A percentile compares a stretch with the other conserved stretches of the same genome.
Conservation (phyloP, 2,329 filamentous ascomycete genomes). For the Trichoderma semiorbis region DNA sequence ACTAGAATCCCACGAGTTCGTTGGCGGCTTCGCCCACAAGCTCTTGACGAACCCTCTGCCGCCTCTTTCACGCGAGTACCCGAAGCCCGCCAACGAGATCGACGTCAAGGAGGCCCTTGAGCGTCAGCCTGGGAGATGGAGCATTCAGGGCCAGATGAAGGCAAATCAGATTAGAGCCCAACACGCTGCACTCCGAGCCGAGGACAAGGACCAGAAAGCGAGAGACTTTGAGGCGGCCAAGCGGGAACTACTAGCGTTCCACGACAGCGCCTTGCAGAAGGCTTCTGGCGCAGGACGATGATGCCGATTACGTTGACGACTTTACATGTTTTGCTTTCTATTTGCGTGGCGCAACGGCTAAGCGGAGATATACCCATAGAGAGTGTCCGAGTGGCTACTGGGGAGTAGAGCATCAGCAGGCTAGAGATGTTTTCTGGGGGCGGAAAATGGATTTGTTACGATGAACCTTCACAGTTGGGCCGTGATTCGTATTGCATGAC, state of each 20-base stretch:
- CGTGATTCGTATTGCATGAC: not conserved
- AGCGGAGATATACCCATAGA: conserved; percentile 4
- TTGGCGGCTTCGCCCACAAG: not conserved
- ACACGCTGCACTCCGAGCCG: conserved; percentile 22
- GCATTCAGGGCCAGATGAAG: conserved; percentile 36
- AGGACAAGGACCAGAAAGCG: conserved; percentile 35
- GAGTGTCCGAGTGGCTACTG: conserved; percentile 2
- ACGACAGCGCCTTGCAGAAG: conserved; percentile 25
- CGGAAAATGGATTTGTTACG: not conserved
- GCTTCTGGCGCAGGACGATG: not conserved
- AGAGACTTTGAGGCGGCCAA: conserved; percentile 47
- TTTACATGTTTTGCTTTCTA: not conserved
- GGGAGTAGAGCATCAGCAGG: conserved; percentile 8
- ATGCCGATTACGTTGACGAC: not conserved
- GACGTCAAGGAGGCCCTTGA: conserved; percentile 43
- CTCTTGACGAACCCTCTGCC: conserved; percentile 29
- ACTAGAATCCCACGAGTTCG: conserved; percentile 8
- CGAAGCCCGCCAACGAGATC: conserved; percentile 39
- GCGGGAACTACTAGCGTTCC: conserved; percentile 42
- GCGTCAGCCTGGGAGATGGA: conserved; percentile 43
- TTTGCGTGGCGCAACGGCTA: conserved; percentile 4
- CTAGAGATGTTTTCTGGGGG: not conserved
- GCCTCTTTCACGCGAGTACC: conserved; percentile 36
- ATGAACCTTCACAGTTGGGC: not conserved
- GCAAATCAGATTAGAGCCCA: conserved; percentile 31